These are phyloP conservation scores for Saturnispora mendoncae DNA, from an alignment of 805 yeast genomes.

Conservation along the genomic window DNA sequence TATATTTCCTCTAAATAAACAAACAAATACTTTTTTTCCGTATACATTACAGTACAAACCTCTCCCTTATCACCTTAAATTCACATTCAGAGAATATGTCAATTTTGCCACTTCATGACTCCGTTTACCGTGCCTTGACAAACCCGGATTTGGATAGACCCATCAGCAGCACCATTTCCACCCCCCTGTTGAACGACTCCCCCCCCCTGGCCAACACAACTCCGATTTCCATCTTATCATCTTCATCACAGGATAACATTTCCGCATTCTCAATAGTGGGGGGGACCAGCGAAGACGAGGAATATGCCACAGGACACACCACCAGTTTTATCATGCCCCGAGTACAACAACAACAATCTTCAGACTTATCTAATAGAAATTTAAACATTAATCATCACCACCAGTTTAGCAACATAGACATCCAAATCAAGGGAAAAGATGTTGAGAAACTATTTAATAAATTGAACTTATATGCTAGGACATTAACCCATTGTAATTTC, in stretches of 20 bases:
- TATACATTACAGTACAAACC: too few relatives aligned
- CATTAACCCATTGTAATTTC: constrained; percentile 24
- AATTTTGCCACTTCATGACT: constrained; percentile 9
- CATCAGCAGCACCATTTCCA: constrained; percentile 1
- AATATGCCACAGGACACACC: neutral
- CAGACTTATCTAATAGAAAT: neutral
- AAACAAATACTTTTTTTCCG: too few relatives aligned
- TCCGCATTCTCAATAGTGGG: constrained; percentile 5
- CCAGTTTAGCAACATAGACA: constrained; percentile 11
- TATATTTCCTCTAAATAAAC: neutral
- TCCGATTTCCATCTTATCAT: constrained; percentile 5
- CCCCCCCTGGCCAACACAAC: constrained; percentile 2
- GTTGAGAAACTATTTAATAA: constrained; percentile 18
- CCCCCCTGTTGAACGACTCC: neutral
- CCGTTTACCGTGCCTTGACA: constrained; percentile 7
- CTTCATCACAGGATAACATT: constrained; percentile 10
- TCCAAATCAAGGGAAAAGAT: constrained; percentile 25
- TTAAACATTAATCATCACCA: neutral
- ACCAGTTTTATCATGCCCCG: constrained; percentile 30
- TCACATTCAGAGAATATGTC: constrained; percentile 7
- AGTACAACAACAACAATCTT: constrained; percentile 19
- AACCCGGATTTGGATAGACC: constrained; percentile 9
- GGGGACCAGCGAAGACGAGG: neutral
- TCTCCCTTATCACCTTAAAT: constrained; percentile 1
- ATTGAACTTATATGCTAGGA: constrained; percentile 23